Conservation (phyloP, 164 flowering plant genomes). For the Magnolia kwangsiensis region DNA sequence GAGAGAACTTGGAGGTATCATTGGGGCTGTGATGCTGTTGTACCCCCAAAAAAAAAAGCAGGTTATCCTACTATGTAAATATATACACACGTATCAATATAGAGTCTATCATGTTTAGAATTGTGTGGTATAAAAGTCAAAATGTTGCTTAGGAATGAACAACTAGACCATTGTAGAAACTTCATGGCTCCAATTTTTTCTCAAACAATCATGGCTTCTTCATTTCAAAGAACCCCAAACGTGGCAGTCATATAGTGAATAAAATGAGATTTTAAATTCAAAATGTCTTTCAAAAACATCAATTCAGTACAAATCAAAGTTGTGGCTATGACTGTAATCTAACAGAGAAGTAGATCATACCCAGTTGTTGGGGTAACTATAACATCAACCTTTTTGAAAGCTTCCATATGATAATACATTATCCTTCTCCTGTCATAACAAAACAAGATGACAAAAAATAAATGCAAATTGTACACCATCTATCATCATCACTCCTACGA, state of each 20-base stretch:
- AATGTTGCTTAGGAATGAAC: no score
- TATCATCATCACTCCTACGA: neutral
- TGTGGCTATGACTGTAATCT: neutral
- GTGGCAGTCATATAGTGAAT: neutral
- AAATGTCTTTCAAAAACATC: neutral
- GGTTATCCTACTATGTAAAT: neutral
- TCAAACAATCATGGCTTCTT: neutral
- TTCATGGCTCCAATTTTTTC: neutral
- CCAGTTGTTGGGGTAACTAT: slow-evolving; percentile 98
- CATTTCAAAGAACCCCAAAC: neutral
- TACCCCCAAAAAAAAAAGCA: slow-evolving; percentile 5
- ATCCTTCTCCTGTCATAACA: slow-evolving; percentile 64
- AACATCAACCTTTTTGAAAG: slow-evolving; percentile 82
- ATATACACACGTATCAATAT: neutral
- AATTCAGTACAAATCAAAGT: neutral
- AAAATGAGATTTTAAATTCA: neutral
- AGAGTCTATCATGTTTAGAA: neutral
- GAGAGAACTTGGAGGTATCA: slow-evolving; percentile 71
- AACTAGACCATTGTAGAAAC: neutral
- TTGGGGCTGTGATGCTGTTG: slow-evolving; percentile 89
- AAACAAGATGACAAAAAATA: neutral
- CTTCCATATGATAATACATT: slow-evolving; percentile 86
- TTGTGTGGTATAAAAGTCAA: neutral
- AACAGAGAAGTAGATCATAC: slow-evolving; percentile 37
- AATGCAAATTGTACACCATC: neutral